Evolutionary conservation across 192 early-diverging fungal species (phyloP).

Genomic region (Backusella morwellensis): DNA sequence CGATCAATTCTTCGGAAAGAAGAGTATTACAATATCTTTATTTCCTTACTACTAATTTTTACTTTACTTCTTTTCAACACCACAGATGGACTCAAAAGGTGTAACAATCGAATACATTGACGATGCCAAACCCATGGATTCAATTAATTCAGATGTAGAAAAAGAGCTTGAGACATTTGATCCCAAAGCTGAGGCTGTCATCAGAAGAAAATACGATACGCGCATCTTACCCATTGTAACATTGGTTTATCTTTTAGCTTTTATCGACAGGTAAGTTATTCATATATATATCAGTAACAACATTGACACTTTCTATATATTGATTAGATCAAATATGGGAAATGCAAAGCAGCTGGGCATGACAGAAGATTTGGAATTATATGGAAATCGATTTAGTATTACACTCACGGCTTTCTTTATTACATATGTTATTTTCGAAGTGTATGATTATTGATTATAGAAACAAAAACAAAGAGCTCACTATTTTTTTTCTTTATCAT

Average conservation of each 20-base stretch:
- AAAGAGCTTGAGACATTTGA: neutral
- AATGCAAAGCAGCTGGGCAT: slow-evolving; percentile 14
- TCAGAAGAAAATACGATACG: slow-evolving; percentile 12
- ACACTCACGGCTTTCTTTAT: slow-evolving; percentile 12
- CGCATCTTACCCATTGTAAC: slow-evolving; percentile 7
- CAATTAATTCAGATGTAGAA: neutral
- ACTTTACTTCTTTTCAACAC: neutral
- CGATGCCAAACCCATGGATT: neutral
- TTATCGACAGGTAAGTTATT: slow-evolving; percentile 10
- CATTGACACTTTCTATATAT: neutral
- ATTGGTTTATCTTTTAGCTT: slow-evolving; percentile 6
- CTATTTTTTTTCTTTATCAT: neutral
- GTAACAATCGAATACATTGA: neutral
- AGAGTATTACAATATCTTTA: neutral
- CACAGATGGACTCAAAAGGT: neutral
- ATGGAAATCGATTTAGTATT: slow-evolving; percentile 13
- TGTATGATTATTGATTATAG: neutral
- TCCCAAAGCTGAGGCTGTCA: neutral
- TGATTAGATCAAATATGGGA: slow-evolving; percentile 15
- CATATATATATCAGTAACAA: neutral
- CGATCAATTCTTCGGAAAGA: neutral
- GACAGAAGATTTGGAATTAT: slow-evolving; percentile 5
- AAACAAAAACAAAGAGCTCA: neutral
- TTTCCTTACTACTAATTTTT: neutral
- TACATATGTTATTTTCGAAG: slow-evolving; percentile 11